Base-by-base conservation (phyloP, 768 basidiomycete species). In the Kwoniella europaea region DNA sequence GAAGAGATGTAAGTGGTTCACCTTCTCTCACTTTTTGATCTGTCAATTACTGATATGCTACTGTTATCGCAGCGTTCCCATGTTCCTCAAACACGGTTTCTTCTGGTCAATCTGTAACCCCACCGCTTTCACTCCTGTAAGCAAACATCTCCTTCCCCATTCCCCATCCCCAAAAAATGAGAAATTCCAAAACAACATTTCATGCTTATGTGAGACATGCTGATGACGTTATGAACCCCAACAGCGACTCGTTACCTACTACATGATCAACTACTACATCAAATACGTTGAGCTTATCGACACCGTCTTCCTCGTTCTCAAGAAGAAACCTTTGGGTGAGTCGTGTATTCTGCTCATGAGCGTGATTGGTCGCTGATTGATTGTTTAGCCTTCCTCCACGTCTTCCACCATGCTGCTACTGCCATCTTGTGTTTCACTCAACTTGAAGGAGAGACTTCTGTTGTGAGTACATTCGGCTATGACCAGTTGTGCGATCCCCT, bases 251-350 rank as follows among this genome's bases (percentile, higher is more conserved):
- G 92, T 98, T 86, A 91, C 94, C 80, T 98, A 92, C 86, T 98
- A 99, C 86, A 94, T 98, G 87, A 87, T 98, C 87, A 99, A 99
- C 87, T 99, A 98, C 86, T 94, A 91, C 85, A 93, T 97, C 89
- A 98, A 98, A 84, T 98, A 98, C 84, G 86, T 97, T 74, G 97
- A 99, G 85, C 89, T 98, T 69, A 84, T 96, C 73, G 97, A 98
- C 86, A 99, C 97, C 15, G 88, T 98, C 75, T 99, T 98, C 88
- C 89, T 99, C 75, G 92, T 92, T 10, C 86, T 98, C 78, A 99
- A 98, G 89, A 99, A 98, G 88, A 98, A 98, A 85, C 93, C 93
- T 16, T 87, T 99, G 61, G 92, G 94, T 95, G 80, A 71, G 90
- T 85, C 29, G 24, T 46, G 27, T 46, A 10, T 63, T 9, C 46